Evolutionary conservation across 768 basidiomycete genomes (phyloP).

Genomic region (Cystofilobasidium ferigula): DNA sequence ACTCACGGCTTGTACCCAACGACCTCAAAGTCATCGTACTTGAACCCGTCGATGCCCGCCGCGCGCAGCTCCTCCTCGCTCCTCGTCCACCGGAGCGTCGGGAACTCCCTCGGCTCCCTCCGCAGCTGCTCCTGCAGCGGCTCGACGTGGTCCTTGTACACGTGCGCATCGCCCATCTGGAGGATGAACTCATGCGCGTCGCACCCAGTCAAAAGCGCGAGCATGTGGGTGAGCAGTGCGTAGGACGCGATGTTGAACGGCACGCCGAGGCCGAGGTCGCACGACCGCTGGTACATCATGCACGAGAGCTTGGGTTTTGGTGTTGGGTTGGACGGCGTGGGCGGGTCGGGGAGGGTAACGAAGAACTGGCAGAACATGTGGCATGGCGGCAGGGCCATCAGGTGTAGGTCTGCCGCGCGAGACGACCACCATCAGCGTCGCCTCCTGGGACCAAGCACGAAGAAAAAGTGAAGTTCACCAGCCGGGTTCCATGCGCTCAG

Average conservation of each 20-base stretch:
- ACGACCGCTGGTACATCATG: conserved; percentile 94
- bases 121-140: conserved; percentile 72
- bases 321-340: conserved; percentile 42
- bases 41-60: conserved; percentile 66
- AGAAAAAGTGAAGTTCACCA: conserved; percentile 46
- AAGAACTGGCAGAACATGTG: conserved; percentile 99
- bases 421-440: neutral
- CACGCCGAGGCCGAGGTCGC: conserved; percentile 90
- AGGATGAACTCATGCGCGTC: conserved; percentile 81
- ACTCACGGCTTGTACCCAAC: conserved; percentile 74
- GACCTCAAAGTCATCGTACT: conserved; percentile 66
- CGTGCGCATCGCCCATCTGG: conserved; percentile 94
- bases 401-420: conserved; percentile 57
- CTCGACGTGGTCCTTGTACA: conserved; percentile 82
- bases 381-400: conserved; percentile 96
- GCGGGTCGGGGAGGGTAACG: conserved; percentile 63
- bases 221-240: conserved; percentile 91
- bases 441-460: neutral
- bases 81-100: conserved; percentile 62
- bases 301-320: conserved; percentile 65
- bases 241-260: conserved; percentile 99
- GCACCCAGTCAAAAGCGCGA: conserved; percentile 81
- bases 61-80: conserved; percentile 43
- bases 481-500: conserved; percentile 96
- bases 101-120: conserved; percentile 69